Conservation (phyloP, 2,329 filamentous ascomycete genomes). For the Macrophomina pseudophaseolina region DNA sequence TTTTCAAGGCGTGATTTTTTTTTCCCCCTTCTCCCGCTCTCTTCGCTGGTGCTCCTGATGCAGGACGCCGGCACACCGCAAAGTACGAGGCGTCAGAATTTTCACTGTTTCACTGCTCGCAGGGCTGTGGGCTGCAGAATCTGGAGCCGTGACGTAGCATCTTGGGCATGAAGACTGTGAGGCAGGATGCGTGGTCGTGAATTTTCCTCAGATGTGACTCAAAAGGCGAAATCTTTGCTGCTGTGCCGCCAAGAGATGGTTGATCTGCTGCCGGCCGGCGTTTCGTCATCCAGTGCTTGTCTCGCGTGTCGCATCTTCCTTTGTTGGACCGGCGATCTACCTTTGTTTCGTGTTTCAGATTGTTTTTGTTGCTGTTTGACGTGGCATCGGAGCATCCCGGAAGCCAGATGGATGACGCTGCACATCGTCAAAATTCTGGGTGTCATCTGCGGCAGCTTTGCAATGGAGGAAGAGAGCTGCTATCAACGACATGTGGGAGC, state of each 20-base stretch:
- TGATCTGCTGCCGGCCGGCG: neutral
- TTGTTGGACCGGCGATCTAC: neutral
- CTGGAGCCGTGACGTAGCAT: neutral
- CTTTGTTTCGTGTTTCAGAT: neutral
- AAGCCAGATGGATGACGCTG: neutral
- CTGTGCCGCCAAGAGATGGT: neutral
- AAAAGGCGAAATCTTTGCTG: neutral
- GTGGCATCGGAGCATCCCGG: conserved; percentile 8
- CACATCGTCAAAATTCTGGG: neutral
- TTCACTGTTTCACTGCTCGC: neutral
- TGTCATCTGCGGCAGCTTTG: neutral
- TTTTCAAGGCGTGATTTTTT: no score
- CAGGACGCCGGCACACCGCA: neutral
- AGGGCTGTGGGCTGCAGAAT: neutral
- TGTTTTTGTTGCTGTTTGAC: neutral
- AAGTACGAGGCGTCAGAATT: neutral
- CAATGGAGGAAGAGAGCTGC: neutral
- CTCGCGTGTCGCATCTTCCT: neutral
- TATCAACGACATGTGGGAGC: no score
- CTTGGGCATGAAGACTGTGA: neutral
- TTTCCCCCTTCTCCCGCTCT: no score
- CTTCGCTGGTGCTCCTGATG: neutral
- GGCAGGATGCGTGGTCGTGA: neutral
- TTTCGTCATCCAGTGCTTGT: conserved; percentile 4
- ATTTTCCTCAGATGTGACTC: neutral